Base-by-base conservation (phyloP, 352 stramenopile genomes). In the Phytopythium delawarense region DNA sequence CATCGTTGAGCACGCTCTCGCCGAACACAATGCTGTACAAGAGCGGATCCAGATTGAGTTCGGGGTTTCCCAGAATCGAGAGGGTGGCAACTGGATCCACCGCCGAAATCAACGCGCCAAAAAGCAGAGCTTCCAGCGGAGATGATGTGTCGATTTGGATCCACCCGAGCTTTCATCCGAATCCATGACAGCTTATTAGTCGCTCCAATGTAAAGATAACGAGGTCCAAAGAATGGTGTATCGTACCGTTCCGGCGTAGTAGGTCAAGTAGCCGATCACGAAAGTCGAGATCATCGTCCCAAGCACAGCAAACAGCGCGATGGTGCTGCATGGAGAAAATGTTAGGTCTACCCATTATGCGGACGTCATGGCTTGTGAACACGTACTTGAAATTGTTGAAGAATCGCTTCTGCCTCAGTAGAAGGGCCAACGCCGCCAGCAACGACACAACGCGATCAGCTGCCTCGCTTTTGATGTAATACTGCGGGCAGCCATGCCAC, bases 1-100 rank as follows among this genome's bases (percentile, higher is more conserved):
- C 96, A 76, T 99, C 97, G 65, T 99, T 99, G 35, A 99, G 67
- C 16, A 99, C 96, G 59, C 83, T 97, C 61, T 99, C 97, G 48
- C 97, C 97, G 84, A 99, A 99, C 15, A 99, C 92, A 34, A 99
- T 86, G 62, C 81, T 95, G 64, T 95, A 96, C 18, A 97, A 66
- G 11, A 96, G 64, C 20, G 88, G 86, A 23, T 96, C 85, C 44
- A 92, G 67, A 57, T 98, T 97, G 12, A 98, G 72, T 69, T 98
- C 91, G 2, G 89, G 81, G 44, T 91, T 92, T 30, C 95, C 96
- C 67, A 99, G 89, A 61, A 99, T 98, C 15, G 89, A 96, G 12
- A 99, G 73, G 18, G 96, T 99, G 1, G 96, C 96, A 2, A 99
- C 97, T 0, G 97, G 96, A 72, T 99, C 97, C 1, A 99, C 94